Conservation (phyloP, 306 rosid genomes). For the Psophocarpus tetragonolobus region DNA sequence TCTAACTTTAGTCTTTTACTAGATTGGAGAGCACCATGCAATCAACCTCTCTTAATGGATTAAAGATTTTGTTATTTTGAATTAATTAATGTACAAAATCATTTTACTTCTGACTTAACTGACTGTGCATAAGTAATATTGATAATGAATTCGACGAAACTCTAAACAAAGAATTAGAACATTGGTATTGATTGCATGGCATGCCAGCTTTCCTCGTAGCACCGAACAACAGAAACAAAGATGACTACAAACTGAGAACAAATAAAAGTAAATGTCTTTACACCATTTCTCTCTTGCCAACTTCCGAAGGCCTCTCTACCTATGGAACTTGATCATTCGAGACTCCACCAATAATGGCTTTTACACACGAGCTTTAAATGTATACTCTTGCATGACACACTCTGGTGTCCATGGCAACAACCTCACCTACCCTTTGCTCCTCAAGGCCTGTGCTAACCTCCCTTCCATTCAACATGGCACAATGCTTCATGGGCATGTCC, state of each 20-base stretch:
- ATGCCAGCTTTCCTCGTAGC: not conserved
- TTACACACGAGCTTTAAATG: constrained; percentile 38
- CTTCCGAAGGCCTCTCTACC: constrained; percentile 45
- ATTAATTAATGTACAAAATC: too few species aligned
- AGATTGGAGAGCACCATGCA: too few species aligned
- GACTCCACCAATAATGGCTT: constrained; percentile 47
- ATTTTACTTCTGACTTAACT: too few species aligned
- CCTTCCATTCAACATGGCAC: constrained; percentile 42
- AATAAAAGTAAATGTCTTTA: constrained; percentile 36
- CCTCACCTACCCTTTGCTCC: constrained; percentile 51
- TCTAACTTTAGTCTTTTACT: too few species aligned
- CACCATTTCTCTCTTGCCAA: constrained; percentile 28
- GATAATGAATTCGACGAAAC: too few species aligned
- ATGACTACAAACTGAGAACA: not conserved
- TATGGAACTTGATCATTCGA: constrained; percentile 60
- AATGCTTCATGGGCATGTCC: constrained; percentile 47
- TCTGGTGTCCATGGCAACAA: constrained; percentile 51
- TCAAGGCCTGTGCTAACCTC: constrained; percentile 58
- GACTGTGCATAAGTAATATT: too few species aligned
- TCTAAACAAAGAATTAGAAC: not conserved
- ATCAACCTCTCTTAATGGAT: too few species aligned
- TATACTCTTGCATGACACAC: constrained; percentile 48
- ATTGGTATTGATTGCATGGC: not conserved
- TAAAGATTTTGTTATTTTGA: too few species aligned
- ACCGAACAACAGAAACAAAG: not conserved